Evolutionary conservation across 345 rosid species (phyloP).

Genomic region (Anacardium occidentale): DNA sequence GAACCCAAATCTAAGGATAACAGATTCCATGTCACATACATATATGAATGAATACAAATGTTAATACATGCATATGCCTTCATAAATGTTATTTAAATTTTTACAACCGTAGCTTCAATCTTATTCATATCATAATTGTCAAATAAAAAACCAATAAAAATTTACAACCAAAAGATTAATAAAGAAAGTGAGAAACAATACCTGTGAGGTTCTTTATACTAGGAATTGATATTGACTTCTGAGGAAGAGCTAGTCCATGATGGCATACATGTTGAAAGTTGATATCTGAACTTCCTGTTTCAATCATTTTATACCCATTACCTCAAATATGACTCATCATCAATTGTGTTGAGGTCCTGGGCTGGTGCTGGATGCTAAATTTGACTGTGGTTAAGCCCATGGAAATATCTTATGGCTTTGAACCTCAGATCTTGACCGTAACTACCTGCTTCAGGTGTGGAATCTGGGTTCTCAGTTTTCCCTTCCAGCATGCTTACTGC

Average conservation of each 20-base stretch:
- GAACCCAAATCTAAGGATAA: no score
- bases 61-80: no score
- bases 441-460: constrained; percentile 19
- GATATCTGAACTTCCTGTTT: background rate
- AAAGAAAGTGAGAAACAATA: no score
- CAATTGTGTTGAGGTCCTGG: background rate
- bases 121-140: no score
- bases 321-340: constrained; percentile 7
- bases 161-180: no score
- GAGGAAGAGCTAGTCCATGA: constrained; percentile 1
- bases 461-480: constrained; percentile 14
- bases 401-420: constrained; percentile 28
- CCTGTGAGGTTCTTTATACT: background rate
- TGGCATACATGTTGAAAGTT: background rate
- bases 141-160: no score
- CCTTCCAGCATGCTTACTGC: constrained; percentile 42
- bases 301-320: background rate
- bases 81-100: no score
- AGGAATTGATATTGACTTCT: background rate
- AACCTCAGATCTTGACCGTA: constrained; percentile 28
- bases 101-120: no score
- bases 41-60: no score
- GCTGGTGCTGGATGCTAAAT: background rate
- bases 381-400: constrained; percentile 19
- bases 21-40: no score